Evolutionary conservation across 345 rosid species (phyloP), one percentile per base, ranked within the genome.

Genomic region (Noccaea bulbosa): DNA sequence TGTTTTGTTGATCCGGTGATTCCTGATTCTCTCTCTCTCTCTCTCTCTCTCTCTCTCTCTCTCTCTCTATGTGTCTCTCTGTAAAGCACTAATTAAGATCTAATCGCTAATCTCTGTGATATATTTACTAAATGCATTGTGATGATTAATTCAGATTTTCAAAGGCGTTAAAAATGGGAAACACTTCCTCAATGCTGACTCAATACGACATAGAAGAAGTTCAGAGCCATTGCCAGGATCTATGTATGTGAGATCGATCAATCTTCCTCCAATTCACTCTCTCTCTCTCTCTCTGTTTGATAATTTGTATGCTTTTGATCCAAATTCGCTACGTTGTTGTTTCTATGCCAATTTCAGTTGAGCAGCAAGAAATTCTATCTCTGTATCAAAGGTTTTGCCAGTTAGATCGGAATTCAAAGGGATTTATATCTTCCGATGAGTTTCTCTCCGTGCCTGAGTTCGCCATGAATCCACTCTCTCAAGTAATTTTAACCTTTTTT

Each of bases 171-270:
- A 27, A 47, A 90, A n/a, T 91, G 97, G 97, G 97, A 27, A 91
- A 82, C 77, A 61, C 96, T 4, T 91, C 96, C 11, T 91, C 97
- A 58, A 88, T 91, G 91, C 86, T 91, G 61, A 91, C 96, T 43
- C 97, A 88, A 61, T 91, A 91, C 83, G 97, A 91, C 78, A 91
- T 91, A 44, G 97, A 91, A 79, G 97, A 91, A 79, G 97, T 91
- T 6, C 97, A 91, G 58, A 74, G 83, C 14, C 88, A 88, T 72
- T 91, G 96, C 60, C 76, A 82, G 67, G 69, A 85, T 62, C 71
- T 86, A 40, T 89, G 96, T 91, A n/a, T n/a, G n/a, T n/a, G 71
- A 76, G 17, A 12, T 66, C 24, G n/a, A n/a, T n/a, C n/a, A 22
- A 22, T 22, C 48, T 5, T 50, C 2, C n/a, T 32, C 51, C 58